phyloP scores from a whole-genome alignment of 78 protist species.

The Pigoraptor vietnamica region DNA sequence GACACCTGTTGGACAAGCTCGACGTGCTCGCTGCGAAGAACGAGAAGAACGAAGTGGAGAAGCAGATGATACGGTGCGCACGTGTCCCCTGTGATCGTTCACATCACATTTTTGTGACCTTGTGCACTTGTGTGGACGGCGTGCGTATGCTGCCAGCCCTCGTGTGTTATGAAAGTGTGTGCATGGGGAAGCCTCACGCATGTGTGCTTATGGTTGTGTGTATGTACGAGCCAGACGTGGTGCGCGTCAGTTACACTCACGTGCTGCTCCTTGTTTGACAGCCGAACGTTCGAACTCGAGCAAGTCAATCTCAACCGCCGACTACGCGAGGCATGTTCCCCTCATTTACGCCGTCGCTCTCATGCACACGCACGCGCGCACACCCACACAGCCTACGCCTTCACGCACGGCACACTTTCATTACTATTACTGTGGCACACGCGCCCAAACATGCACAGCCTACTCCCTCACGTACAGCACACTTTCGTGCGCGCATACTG shows the following conservation, averaged over 20 bases:
- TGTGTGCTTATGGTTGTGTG: not conserved
- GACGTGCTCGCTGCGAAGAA: not conserved
- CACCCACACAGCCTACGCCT: too few relatives aligned
- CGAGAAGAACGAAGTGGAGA: not conserved
- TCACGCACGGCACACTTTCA: not conserved
- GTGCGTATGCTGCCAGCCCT: too few relatives aligned
- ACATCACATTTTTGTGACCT: too few relatives aligned
- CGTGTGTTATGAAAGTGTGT: too few relatives aligned
- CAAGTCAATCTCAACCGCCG: not conserved
- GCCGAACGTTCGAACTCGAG: not conserved
- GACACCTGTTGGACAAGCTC: not conserved
- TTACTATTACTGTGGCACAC: too few relatives aligned
- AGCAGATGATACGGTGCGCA: not conserved
- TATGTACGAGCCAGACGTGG: not conserved
- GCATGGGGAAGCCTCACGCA: too few relatives aligned
- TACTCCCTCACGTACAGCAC: not conserved
- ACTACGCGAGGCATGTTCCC: not conserved
- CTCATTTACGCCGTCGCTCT: not conserved
- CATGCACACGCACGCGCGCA: too few relatives aligned
- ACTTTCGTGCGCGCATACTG: not conserved
- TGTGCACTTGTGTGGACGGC: too few relatives aligned
- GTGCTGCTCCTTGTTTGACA: not conserved
- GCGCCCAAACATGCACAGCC: too few relatives aligned
- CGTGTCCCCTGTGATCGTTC: too few relatives aligned
- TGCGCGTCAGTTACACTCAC: not conserved